These are phyloP conservation scores for Leptographium wingfieldii DNA, from an alignment of 2,329 filamentous ascomycete genomes.

Conservation along the genomic window DNA sequence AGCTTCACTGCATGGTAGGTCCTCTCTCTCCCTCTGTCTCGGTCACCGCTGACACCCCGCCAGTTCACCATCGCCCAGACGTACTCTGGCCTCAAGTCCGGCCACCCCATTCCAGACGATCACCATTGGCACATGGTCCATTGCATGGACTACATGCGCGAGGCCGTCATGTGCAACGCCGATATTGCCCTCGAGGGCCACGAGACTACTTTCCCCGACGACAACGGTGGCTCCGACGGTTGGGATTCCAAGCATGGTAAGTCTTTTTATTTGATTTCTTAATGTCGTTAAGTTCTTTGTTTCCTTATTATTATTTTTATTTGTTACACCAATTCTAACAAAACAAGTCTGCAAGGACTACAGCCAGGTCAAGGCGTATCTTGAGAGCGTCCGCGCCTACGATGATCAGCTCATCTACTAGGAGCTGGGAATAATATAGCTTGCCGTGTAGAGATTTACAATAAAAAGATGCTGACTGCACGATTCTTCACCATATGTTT, in stretches of 20 bases:
- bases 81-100: constrained; percentile 27
- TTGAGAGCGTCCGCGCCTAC: constrained; percentile 31
- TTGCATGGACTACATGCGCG: constrained; percentile 35
- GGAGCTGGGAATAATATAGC: background rate
- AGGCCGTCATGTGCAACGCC: constrained; percentile 32
- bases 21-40: background rate
- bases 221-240: constrained; percentile 32
- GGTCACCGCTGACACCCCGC: background rate
- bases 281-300: background rate
- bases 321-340: background rate
- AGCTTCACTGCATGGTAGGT: constrained; percentile 21
- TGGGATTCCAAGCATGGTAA: constrained; percentile 33
- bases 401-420: constrained; percentile 31
- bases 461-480: background rate
- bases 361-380: constrained; percentile 26
- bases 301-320: background rate
- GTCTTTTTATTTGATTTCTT: constrained; percentile 5
- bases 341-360: constrained; percentile 29
- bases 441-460: background rate
- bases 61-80: constrained; percentile 27
- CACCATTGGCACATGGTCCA: constrained; percentile 36
- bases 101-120: constrained; percentile 26
- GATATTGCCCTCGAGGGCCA: constrained; percentile 33
- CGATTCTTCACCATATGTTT: background rate
- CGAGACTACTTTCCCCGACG: constrained; percentile 32